Base-by-base conservation (phyloP, 129 eudicot genomes). In the Logfia minima region DNA sequence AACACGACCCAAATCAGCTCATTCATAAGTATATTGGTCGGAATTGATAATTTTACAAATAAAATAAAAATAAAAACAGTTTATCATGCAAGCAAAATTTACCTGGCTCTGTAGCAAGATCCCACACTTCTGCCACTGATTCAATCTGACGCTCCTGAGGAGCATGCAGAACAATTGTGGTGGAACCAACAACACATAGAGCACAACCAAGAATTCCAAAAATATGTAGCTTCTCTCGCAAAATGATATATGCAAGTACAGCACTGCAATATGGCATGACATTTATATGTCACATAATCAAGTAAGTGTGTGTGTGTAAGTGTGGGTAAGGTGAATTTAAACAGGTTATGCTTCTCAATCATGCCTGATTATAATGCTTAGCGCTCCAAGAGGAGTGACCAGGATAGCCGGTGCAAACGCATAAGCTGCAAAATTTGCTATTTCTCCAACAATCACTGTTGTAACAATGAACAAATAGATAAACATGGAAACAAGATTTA, bases 371-470 rank as follows among this genome's bases (percentile, higher is more conserved):
- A 87, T 87, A 13, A 89, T 90, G 77, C 92, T 90, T 62, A 90
- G 81, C 35, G 96, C 96, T 24, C 96, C 96, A 70, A 89, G 87
- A 65, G 96, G 96, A 6, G 96, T 83, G 74, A 90, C 90, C 22
- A 87, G 85, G 28, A 90, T 85, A 43, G 96, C 92, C 35, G 96
- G 92, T 65, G 96, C 96, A 85, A 87, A 90, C 28, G 92, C 96
- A 80, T 90, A 90, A 17, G 96, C 96, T 70, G 85, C 96, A 79
- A 85, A 90, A 76, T 90, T 90, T 26, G 96, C 89, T 71, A 79
- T 78, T 72, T 90, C 96, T 56, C 96, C 96, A 79, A 87, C 66
- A 19, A 87, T 77, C 92, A 87, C 92, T 90, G 77, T 53, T 39
- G 24, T 41, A 62, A 11, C 9, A 63, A 24, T 13, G 41, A 35